These are phyloP conservation scores for Colletotrichum gloeosporioides DNA, from an alignment of 2,329 filamentous ascomycete genomes.

Conservation along the genomic window DNA sequence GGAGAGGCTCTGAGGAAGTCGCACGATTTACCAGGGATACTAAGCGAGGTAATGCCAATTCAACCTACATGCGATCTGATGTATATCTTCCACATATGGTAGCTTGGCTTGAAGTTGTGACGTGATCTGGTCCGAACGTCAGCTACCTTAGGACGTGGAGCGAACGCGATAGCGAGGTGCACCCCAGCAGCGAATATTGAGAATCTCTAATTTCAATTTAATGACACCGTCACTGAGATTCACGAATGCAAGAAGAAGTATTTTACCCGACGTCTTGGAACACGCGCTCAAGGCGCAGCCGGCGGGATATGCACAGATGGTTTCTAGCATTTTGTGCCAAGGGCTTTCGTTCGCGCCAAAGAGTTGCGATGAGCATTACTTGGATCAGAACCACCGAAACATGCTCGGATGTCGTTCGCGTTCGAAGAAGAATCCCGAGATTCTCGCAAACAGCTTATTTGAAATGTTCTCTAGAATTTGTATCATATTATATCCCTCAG, in stretches of 20 bases:
- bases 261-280: background rate
- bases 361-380: background rate
- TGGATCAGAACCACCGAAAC: background rate
- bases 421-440: background rate
- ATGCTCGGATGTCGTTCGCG: background rate
- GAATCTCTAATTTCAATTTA: accelerated
- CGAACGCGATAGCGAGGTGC: background rate
- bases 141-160: accelerated
- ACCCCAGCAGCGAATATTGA: background rate
- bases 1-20: background rate
- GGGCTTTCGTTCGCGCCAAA: background rate
- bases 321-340: background rate
- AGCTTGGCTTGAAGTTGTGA: background rate
- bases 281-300: background rate
- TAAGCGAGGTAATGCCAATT: background rate
- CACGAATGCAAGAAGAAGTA: background rate
- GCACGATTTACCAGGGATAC: background rate
- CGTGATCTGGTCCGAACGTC: background rate
- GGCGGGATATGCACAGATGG: background rate
- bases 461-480: background rate
- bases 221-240: accelerated
- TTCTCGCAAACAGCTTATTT: background rate
- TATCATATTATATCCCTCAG: too few relatives aligned
- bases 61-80: background rate
- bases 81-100: background rate